Base-by-base conservation (phyloP, 495 filamentous ascomycete genomes). In the Aspergillus saccharolyticus region DNA sequence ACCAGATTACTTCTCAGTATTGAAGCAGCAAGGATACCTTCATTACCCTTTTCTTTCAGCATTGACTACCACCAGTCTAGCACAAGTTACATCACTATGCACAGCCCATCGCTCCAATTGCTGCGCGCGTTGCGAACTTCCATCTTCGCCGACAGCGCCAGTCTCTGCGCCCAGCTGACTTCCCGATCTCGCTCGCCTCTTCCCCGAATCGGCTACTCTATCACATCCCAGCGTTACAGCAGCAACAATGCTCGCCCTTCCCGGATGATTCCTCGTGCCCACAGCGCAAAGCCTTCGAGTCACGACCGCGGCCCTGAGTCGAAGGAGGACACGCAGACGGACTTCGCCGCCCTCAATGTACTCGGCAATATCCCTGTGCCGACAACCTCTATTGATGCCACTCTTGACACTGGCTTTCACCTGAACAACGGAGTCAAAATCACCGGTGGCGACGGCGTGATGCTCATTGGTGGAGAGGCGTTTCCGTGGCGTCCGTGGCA, bases 401-500 rank as follows among this genome's bases (percentile, higher is more conserved):
- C 54, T 46, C 54, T 66, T 14, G 63, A 66, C 39, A 54, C 55
- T 14, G 63, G 63, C 1, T 66, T 66, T 30, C 63, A 66, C 48
- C 30, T 66, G n/a, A 56, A 66, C 70, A 96, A 83, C 58, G 90
- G 91, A 1, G 70, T 87, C 1, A 83, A 79, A 64, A 78, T 96
- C 16, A 69, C 69, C 2, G 80, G 79, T 18, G 84, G 89, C 7
- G 80, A 80, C 25, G 90, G 87, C 0, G 76, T 89, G 20, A 63
- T 98, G 61, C 75, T 97, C 6, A 81, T 96, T 1, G 83, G 80
- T 25, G 91, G 92, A 8, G 93, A 97, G 72, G 91, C 86, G 1
- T 97, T 97, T 65, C 65, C 70, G 42, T 98, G 95, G 95, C 70
- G 80, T 66, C 94, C 94, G 9, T 96, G 90, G 91, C 63, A 72